Base-by-base conservation (phyloP, 2,329 filamentous ascomycete species). In the Metarhizium guizhouense region DNA sequence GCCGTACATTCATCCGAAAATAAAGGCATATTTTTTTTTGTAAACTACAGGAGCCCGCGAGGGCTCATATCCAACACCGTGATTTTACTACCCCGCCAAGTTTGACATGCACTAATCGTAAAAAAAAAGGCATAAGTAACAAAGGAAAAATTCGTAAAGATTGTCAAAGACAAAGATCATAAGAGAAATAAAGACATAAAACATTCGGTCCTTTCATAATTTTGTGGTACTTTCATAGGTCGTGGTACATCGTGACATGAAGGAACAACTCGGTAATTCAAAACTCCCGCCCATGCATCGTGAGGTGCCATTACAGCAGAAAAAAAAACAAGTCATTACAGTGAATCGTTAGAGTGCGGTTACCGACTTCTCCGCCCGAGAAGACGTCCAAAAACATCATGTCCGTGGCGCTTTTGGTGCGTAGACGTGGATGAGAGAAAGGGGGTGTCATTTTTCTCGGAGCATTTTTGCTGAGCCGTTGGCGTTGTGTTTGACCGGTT, bases 371-470 rank as follows among this genome's bases (percentile, higher is more conserved):
- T 64, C 18, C 70, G 64, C 18, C 71, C 70, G 16, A 74, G 62
- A 59, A 75, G 69, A 20, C 71, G 66, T 25, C 69, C 69, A 51
- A 74, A 65, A 5, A 74, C 66, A 52, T 72, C 71, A 32, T 61
- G 62, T 36, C 63, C 67, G 54, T 61, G 63, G 42, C 67, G 64
- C 58, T 69, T 70, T 11, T 62, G 62, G 7, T 53, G 40, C 3
- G 40, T n/a, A 48, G 45, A 10, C 2, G 42, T 7, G 18, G 18
- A 38, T 4, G 14, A n/a, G 11, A 32, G 52, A 49, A 29, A 32
- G 6, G 8, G 43, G 13, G 6, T 2, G 25, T 36, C 45, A 42
- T 48, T 45, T 11, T 10, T 36, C 6, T 49, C 34, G 30, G 18
- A 3, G 5, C 42, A 3, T 20, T 6, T 48, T 30, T n/a, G 11